Base-by-base conservation (phyloP, 257 asterid genomes). In the Thymus quinquecostatus region DNA sequence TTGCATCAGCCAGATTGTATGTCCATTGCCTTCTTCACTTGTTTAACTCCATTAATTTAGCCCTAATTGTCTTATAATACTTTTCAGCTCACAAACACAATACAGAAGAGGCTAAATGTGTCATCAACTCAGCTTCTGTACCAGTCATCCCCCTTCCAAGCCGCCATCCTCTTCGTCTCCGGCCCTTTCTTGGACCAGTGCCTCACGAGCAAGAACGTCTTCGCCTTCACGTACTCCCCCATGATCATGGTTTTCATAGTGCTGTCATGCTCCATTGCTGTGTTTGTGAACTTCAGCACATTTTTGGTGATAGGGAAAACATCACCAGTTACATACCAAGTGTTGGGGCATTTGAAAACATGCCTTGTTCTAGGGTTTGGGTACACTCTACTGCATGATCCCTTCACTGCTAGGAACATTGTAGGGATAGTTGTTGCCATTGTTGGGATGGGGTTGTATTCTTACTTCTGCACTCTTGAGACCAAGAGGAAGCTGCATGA, bases 281-380 rank as follows among this genome's bases (percentile, higher is more conserved):
- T 92, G 14, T 82, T 92, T 51, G 97, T 92, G 80, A 92, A 92
- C 85, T 88, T 92, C 77, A 92, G 98, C 84, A 92, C 98, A 45
- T 92, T 92, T 80, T 81, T 92, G 69, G 98, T 92, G 73, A 92
- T 92, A 3, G 98, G 98, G 1, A 92, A 92, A 82, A 92, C 98
- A 28, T 92, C 98, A 48, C 98, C 97, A 1, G 98, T 92, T 2
- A 92, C 98, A 7, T 92, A 92, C 74, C 98, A 92, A 65, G 98
- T 92, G 10, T 72, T 92, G 2, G 98, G 98, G 6, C 98, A 92
- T 68, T 81, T 92, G 3, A 92, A 92, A 50, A 92, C 98, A 50
- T 92, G 98, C 50, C 90, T 92, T 41, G 96, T 90, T 74, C 95
- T 90, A 68, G 91, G 77, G 34, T 85, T 92, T 67, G 97, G 98